Conservation (phyloP, 2,329 filamentous ascomycete species). For the Fusarium protoensiforme region DNA sequence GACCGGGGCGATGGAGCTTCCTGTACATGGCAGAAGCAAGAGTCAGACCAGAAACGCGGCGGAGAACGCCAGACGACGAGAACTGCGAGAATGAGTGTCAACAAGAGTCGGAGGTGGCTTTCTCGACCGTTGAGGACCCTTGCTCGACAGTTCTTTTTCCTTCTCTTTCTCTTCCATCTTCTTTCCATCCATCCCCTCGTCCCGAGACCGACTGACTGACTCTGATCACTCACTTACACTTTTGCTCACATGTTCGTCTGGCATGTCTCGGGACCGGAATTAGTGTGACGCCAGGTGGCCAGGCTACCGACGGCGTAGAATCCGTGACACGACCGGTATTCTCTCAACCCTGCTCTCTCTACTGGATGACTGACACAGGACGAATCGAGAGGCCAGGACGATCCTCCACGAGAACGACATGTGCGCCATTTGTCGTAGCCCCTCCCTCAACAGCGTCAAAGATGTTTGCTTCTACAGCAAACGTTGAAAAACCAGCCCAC, state of each 20-base stretch:
- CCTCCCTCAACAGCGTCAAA: not conserved
- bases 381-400: not conserved
- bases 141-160: constrained; percentile 8
- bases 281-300: constrained; percentile 13
- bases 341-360: not conserved
- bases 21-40: constrained; percentile 14
- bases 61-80: constrained; percentile 3
- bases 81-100: constrained; percentile 1
- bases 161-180: constrained; percentile 13
- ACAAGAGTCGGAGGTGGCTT: not conserved
- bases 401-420: not conserved
- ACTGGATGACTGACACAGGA: not conserved
- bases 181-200: not conserved
- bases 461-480: constrained; percentile 26
- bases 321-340: not conserved
- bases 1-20: constrained; percentile 23
- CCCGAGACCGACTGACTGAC: not conserved
- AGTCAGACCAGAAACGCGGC: constrained; percentile 25
- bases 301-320: constrained; percentile 8
- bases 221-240: not conserved
- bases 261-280: constrained; percentile 14
- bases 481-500: constrained; percentile 11
- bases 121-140: not conserved
- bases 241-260: not conserved
- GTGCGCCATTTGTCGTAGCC: not conserved